Percentiles rank a stretch among this genome's conserved stretches.
These are phyloP conservation scores for Colletotrichum zoysiae DNA, from an alignment of 2,329 filamentous ascomycete species.

Conservation along the genomic window DNA sequence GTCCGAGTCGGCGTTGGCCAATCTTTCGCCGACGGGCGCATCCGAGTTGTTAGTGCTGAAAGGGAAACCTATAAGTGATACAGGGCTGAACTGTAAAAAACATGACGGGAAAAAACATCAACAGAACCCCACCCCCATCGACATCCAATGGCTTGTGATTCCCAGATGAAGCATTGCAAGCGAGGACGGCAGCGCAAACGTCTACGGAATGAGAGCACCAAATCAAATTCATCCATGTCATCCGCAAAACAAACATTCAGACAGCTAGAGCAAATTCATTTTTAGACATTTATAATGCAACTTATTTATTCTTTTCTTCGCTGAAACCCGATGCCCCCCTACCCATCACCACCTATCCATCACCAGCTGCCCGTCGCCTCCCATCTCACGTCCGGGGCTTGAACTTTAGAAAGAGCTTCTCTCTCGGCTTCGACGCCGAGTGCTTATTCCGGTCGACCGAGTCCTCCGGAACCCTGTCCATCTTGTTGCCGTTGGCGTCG, in stretches of 20 bases:
- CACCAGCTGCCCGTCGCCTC: not conserved
- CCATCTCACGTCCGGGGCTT: conserved; percentile 34
- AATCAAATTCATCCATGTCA: not conserved
- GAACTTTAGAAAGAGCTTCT: conserved; percentile 53
- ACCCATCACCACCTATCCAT: too few species aligned
- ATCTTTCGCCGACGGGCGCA: not conserved
- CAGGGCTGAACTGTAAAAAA: not conserved
- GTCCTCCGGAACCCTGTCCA: conserved; percentile 46
- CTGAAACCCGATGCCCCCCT: too few species aligned
- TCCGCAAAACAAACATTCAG: not conserved
- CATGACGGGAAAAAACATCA: not conserved
- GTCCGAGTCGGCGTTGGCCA: not conserved
- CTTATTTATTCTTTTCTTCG: too few species aligned
- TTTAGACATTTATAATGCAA: not conserved
- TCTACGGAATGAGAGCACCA: too few species aligned
- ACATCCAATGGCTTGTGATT: not conserved
- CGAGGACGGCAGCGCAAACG: too few species aligned
- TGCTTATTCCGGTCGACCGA: conserved; percentile 52
- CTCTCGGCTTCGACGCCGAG: conserved; percentile 55
- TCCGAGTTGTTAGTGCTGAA: not conserved
- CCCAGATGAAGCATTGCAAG: not conserved
- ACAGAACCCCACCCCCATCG: not conserved
- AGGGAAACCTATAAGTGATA: not conserved
- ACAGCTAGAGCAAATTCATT: not conserved
- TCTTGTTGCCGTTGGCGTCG: conserved; percentile 54